A percentile compares a stretch with the other conserved stretches of the same genome.
Conservation (phyloP, 2,329 filamentous ascomycete genomes). For the Colletotrichum viniferum region DNA sequence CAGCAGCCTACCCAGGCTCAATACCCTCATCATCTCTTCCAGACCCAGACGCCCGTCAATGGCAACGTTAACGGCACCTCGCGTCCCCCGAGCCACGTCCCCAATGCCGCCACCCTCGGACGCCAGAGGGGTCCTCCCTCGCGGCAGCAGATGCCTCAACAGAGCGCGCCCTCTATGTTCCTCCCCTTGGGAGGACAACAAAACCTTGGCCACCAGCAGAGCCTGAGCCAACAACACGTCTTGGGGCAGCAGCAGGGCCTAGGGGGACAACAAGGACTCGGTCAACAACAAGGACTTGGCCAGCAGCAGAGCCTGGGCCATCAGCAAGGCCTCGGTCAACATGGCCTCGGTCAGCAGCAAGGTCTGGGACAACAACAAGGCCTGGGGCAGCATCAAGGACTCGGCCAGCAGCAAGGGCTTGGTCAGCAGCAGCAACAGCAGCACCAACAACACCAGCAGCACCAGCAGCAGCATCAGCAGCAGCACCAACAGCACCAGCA, state of each 20-base stretch:
- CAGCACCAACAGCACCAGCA: conserved; percentile 27
- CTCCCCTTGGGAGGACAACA: conserved; percentile 29
- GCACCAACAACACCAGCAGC: conserved; percentile 31
- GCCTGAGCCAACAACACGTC: conserved; percentile 16
- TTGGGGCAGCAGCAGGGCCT: conserved; percentile 18
- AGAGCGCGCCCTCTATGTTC: conserved; percentile 40
- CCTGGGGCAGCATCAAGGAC: conserved; percentile 5
- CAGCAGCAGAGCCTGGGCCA: conserved; percentile 16
- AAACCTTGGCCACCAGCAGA: conserved; percentile 17
- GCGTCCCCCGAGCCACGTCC: conserved; percentile 47
- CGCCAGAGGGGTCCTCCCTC: conserved; percentile 48
- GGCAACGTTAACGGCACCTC: conserved; percentile 54
- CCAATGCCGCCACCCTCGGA: conserved; percentile 51
- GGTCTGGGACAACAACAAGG: conserved; percentile 15
- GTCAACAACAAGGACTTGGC: conserved; percentile 11
- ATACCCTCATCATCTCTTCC: conserved; percentile 60
- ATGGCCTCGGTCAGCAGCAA: neutral
- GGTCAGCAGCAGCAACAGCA: conserved; percentile 27
- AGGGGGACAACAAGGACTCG: conserved; percentile 6
- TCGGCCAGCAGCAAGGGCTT: conserved; percentile 6
- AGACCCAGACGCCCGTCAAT: conserved; percentile 50
- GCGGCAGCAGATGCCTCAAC: conserved; percentile 49
- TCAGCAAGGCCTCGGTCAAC: conserved; percentile 14
- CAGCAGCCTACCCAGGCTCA: conserved; percentile 53
- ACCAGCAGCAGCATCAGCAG: conserved; percentile 28